phyloP scores from a whole-genome alignment of 2,329 filamentous ascomycete genomes.

The Proliferodiscus dingleyae region DNA sequence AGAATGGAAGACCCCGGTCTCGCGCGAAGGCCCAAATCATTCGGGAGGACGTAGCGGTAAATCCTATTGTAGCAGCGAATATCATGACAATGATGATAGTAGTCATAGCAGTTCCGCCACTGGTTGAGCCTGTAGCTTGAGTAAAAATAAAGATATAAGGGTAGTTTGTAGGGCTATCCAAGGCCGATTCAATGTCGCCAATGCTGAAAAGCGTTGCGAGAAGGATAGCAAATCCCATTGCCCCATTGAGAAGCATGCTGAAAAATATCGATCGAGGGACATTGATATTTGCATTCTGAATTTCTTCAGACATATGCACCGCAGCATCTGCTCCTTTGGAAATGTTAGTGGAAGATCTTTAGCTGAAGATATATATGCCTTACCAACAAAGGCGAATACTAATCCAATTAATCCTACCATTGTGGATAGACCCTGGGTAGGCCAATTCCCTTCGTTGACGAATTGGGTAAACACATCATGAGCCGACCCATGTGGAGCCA shows the following conservation, averaged over 20 bases:
- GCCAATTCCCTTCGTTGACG: slow-evolving; percentile 29
- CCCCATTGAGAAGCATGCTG: slow-evolving; percentile 42
- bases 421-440: slow-evolving; percentile 28
- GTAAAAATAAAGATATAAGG: slow-evolving; percentile 44
- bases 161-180: slow-evolving; percentile 37
- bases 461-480: slow-evolving; percentile 28
- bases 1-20: slow-evolving; percentile 39
- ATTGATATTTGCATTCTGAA: slow-evolving; percentile 39
- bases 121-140: slow-evolving; percentile 37
- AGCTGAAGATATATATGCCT: background rate
- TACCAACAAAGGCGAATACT: slow-evolving; percentile 26
- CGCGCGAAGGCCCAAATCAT: slow-evolving; percentile 39
- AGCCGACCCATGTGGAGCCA: slow-evolving; percentile 17
- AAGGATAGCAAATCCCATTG: slow-evolving; percentile 37
- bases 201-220: slow-evolving; percentile 32
- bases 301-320: slow-evolving; percentile 43
- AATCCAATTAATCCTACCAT: slow-evolving; percentile 32
- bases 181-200: slow-evolving; percentile 31
- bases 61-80: slow-evolving; percentile 35
- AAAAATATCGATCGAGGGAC: slow-evolving; percentile 44
- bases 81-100: slow-evolving; percentile 36
- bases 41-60: slow-evolving; percentile 31
- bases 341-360: background rate
- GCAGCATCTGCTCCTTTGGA: slow-evolving; percentile 15
- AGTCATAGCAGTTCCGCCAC: slow-evolving; percentile 31